These are phyloP conservation scores for Phaffia tasmanica DNA, from an alignment of 768 basidiomycete genomes.

Conservation along the genomic window DNA sequence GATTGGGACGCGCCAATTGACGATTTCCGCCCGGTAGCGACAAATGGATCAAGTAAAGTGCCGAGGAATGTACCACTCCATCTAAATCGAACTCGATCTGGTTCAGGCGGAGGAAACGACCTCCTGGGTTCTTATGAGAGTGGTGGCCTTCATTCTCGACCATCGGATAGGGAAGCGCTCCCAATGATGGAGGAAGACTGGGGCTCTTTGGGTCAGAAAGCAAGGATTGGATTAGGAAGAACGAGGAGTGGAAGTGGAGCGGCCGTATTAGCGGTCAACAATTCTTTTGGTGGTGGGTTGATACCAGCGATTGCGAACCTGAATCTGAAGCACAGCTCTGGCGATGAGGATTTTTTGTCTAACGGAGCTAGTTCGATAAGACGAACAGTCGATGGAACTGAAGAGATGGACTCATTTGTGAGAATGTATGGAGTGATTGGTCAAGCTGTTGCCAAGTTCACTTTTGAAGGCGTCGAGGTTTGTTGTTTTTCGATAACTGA, in stretches of 20 bases:
- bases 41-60: not conserved
- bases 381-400: not conserved
- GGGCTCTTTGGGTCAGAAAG: constrained; percentile 7
- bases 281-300: too few relatives aligned
- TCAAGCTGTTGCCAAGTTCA: constrained; percentile 13
- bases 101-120: not conserved
- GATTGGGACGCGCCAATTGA: too few relatives aligned
- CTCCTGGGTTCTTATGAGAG: not conserved
- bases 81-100: not conserved
- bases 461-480: constrained; percentile 14
- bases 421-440: not conserved
- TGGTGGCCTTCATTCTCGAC: not conserved
- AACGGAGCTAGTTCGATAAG: constrained; percentile 7
- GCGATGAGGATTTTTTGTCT: not conserved
- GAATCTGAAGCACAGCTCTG: not conserved
- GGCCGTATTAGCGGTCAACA: too few relatives aligned
- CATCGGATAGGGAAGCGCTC: not conserved
- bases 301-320: not conserved
- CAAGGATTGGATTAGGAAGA: constrained; percentile 8
- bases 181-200: constrained; percentile 18
- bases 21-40: too few relatives aligned
- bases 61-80: not conserved
- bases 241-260: constrained; percentile 13
- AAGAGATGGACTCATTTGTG: not conserved
- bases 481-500: not conserved